Evolutionary conservation across 1,139 yeast genomes (phyloP), one percentile per base, ranked within the genome.

Genomic region (Hemisphaericaspora xylofermentans): DNA sequence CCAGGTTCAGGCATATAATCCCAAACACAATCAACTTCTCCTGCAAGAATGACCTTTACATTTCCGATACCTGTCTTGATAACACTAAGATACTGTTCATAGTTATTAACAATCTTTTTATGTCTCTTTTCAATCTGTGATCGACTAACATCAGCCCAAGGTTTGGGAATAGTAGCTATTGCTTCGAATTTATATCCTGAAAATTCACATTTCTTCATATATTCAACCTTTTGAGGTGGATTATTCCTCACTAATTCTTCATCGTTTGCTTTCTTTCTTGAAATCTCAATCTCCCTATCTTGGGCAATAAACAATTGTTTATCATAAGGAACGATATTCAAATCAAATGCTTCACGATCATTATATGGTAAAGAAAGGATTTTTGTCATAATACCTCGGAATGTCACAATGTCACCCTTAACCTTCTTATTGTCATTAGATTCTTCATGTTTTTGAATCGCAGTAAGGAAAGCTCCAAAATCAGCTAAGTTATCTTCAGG

Each of bases 21-120:
- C 75, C 82, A 84, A 9, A 84, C 82, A 58, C 96, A 84, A 61
- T 91, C 98, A 14, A 91, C 87, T 61, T 93, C 98, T 1, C 96
- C 97, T 1, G 93, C 96, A 36, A 91, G 64, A 2, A 87, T 59
- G 35, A 89, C 64, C 51, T 77, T 79, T 21, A 80, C 75, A 40
- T 75, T 74, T 3, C 96, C 97, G 10, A 89, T 80, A 2, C 96
- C 95, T 0, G 97, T 84, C 48, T 79, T 75, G 6, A 89, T 93
- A 19, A 89, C 84, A 1, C 88, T 76, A 33, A 86, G 73, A 56
- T 80, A 89, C 61, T 87, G 95, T 52, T 83, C 91, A 50, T 80
- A 80, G 56, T 82, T 86, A 53, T 74, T 82, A 12, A 84, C 94
- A 1, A 64, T 63, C 46, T 68, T 68, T 52, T 76, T 79, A 40